Evolutionary conservation across 176 grass and related monocot species (phyloP), one percentile per base, ranked within the genome.

Genomic region (Saccharum officinarum): DNA sequence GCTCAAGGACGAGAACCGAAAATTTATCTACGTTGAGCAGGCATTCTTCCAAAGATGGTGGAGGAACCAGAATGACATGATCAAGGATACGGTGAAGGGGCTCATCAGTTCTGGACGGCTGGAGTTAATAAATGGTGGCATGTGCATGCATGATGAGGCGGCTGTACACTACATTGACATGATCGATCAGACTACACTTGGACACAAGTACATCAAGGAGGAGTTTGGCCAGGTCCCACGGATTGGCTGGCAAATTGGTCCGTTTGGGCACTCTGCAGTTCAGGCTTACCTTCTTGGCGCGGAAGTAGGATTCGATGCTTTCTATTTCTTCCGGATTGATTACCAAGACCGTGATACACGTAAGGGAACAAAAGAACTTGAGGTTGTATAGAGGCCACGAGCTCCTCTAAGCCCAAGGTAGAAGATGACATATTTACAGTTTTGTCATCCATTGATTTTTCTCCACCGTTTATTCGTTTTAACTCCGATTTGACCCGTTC

Each of bases 91-190:
- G 0, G 90, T 97, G 46, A 97, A 97, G 80, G 88, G 64, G 74
- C 90, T 97, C 6, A 82, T 97, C 76, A 87, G 80, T 81, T 92
- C 95, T 80, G 95, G 95, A 8, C 92, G 86, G 71, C 78, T 97
- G 83, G 95, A 97, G 79, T 87, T 97, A 25, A 97, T 97, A 92
- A 97, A 97, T 78, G 95, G 92, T 18, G 95, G 95, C 64, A 92
- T 97, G 95, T 97, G 95, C 88, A 94, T 97, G 95, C 95, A 97
- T 10, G 95, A 97, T 33, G 95, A 97, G 62, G 95, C 92, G 4
- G 39, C 92, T 11, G 95, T 97, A 33, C 95, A 97, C 85, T 97
- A 94, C 78, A 94, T 97, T 69, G 95, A 97, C 92, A 97, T 97
- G 95, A 97, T 97, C 44, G 95, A 97, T 73, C 92, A 94, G 73